Percentiles rank a stretch among this genome's conserved stretches.
Evolutionary conservation across 805 yeast species (phyloP).

Genomic region (Barnettozyma pratensis): DNA sequence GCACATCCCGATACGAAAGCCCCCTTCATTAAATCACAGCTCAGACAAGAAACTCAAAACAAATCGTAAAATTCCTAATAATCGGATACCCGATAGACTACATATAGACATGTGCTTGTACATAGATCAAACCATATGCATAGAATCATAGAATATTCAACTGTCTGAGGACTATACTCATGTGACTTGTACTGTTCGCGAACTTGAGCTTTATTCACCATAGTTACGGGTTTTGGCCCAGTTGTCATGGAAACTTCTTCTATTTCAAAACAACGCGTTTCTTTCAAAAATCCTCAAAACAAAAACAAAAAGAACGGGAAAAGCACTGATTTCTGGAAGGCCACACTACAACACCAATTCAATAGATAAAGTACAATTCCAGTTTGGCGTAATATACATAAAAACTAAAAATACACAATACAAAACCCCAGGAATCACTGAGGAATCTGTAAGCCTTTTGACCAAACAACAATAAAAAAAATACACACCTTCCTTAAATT

Average conservation of each 20-base stretch:
- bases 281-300: no score
- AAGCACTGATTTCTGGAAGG: no score
- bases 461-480: conserved; percentile 1
- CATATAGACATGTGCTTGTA: not conserved
- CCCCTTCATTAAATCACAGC: no score
- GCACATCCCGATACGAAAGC: not conserved
- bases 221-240: not conserved
- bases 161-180: not conserved
- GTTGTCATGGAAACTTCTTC: no score
- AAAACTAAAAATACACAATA: conserved; percentile 10
- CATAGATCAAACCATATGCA: not conserved
- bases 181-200: no score
- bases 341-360: not conserved
- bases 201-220: not conserved
- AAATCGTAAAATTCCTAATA: no score
- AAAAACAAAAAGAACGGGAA: not conserved
- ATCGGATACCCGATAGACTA: no score
- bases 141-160: no score
- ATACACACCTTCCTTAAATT: not conserved
- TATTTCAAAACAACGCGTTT: not conserved
- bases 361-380: not conserved
- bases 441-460: not conserved
- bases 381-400: conserved; percentile 6
- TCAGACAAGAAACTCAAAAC: no score
- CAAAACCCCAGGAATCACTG: not conserved